Conservation (phyloP, 768 basidiomycete genomes). For the Favolaschia claudopus region DNA sequence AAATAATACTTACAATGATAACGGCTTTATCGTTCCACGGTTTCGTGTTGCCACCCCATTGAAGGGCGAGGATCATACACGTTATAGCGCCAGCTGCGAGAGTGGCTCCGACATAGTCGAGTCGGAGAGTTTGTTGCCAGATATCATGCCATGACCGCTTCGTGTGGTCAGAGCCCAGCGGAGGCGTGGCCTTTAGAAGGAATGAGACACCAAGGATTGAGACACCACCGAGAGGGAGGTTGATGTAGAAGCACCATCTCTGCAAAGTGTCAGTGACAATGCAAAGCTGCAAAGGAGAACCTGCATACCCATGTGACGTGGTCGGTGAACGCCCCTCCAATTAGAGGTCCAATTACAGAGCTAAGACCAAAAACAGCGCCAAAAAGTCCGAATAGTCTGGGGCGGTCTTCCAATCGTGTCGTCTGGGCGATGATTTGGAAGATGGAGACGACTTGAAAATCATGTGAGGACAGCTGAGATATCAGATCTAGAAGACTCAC, state of each 20-base stretch:
- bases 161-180: background rate
- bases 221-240: slow-evolving; percentile 3
- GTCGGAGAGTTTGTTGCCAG: slow-evolving; percentile 11
- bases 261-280: slow-evolving; percentile 21
- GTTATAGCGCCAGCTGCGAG: slow-evolving; percentile 42
- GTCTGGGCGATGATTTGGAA: no score
- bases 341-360: no score
- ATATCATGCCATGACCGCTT: background rate
- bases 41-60: slow-evolving; percentile 50
- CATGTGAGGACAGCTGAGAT: no score
- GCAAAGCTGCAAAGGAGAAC: no score
- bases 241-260: background rate
- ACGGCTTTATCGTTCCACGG: slow-evolving; percentile 46
- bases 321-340: no score
- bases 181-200: background rate
- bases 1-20: no score
- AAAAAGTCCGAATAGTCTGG: no score
- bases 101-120: slow-evolving; percentile 47
- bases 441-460: no score
- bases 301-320: no score
- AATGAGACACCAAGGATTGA: background rate
- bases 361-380: no score
- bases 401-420: no score
- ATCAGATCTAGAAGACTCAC: no score
- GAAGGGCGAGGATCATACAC: slow-evolving; percentile 45